These are phyloP conservation scores for Diospyros lotus DNA, from an alignment of 148 eudicot genomes.

Conservation along the genomic window DNA sequence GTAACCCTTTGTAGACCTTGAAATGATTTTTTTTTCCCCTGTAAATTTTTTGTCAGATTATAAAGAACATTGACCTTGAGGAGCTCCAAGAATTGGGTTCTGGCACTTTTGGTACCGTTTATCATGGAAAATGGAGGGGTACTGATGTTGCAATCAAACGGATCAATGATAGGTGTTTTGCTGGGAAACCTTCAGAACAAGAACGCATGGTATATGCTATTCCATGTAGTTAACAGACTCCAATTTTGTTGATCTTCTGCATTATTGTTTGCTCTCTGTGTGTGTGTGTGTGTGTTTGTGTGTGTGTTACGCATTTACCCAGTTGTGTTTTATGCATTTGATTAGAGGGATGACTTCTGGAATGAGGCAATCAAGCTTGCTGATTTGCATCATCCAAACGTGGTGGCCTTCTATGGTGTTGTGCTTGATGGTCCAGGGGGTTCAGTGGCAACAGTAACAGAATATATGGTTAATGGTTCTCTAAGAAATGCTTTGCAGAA, in stretches of 20 bases:
- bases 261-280: not conserved
- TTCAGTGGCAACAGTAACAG: conserved; percentile 96
- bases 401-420: conserved; percentile 94
- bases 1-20: not conserved
- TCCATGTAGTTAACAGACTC: not conserved
- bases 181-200: conserved; percentile 86
- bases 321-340: conserved; percentile 6
- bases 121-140: conserved; percentile 98
- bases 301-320: not conserved
- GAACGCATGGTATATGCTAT: conserved; percentile 68
- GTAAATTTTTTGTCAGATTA: conserved; percentile 42
- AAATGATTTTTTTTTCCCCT: conserved; percentile 1
- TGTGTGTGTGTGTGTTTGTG: no score
- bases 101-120: conserved; percentile 95
- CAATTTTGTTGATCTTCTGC: not conserved
- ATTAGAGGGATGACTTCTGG: conserved; percentile 90
- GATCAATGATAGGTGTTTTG: conserved; percentile 84
- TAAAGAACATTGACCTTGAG: conserved; percentile 85
- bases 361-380: conserved; percentile 94
- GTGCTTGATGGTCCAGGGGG: conserved; percentile 95
- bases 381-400: conserved; percentile 95
- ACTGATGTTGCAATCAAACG: conserved; percentile 96
- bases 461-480: conserved; percentile 97
- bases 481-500: conserved; percentile 83
- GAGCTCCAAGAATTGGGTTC: conserved; percentile 91